Evolutionary conservation across 2,329 filamentous ascomycete genomes (phyloP).

Genomic region (Ilyonectria destructans): DNA sequence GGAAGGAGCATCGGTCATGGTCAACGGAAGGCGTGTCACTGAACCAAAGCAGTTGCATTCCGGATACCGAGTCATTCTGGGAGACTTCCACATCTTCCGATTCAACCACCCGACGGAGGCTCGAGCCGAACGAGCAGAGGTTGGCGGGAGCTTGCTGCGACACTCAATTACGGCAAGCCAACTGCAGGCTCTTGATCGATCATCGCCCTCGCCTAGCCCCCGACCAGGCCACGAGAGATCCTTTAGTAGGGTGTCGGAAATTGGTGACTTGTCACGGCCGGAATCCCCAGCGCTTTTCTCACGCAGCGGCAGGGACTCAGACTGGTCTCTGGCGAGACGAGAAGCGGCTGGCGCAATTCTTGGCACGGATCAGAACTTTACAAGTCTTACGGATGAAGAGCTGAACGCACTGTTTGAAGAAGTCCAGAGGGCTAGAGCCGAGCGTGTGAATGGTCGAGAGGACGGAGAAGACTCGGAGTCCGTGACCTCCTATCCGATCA

Average conservation of each 20-base stretch:
- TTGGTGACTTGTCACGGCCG: slow-evolving; percentile 80
- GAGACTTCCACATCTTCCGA: slow-evolving; percentile 98
- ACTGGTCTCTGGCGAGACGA: slow-evolving; percentile 94
- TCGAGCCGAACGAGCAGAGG: slow-evolving; percentile 90
- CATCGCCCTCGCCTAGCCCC: slow-evolving; percentile 74
- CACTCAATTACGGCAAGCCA: slow-evolving; percentile 82
- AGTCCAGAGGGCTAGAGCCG: slow-evolving; percentile 88
- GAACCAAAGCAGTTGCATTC: slow-evolving; percentile 90
- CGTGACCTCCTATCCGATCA: slow-evolving; percentile 85
- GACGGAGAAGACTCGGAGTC: slow-evolving; percentile 94
- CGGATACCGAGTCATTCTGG: slow-evolving; percentile 94
- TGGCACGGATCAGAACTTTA: slow-evolving; percentile 92
- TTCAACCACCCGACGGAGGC: slow-evolving; percentile 99
- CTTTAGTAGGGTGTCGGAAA: slow-evolving; percentile 86
- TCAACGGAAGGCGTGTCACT: slow-evolving; percentile 92
- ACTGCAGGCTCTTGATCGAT: slow-evolving; percentile 71
- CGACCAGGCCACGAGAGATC: slow-evolving; percentile 82
- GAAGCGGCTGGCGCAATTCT: slow-evolving; percentile 95
- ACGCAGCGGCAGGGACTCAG: slow-evolving; percentile 82
- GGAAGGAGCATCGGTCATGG: slow-evolving; percentile 97
- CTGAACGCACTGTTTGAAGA: slow-evolving; percentile 95
- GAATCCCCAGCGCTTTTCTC: slow-evolving; percentile 82
- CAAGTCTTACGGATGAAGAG: slow-evolving; percentile 92
- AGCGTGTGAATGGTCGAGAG: slow-evolving; percentile 80
- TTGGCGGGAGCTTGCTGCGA: slow-evolving; percentile 83